Evolutionary conservation across 2,329 filamentous ascomycete genomes (phyloP).

Genomic region (Mycocentrospora acerina): DNA sequence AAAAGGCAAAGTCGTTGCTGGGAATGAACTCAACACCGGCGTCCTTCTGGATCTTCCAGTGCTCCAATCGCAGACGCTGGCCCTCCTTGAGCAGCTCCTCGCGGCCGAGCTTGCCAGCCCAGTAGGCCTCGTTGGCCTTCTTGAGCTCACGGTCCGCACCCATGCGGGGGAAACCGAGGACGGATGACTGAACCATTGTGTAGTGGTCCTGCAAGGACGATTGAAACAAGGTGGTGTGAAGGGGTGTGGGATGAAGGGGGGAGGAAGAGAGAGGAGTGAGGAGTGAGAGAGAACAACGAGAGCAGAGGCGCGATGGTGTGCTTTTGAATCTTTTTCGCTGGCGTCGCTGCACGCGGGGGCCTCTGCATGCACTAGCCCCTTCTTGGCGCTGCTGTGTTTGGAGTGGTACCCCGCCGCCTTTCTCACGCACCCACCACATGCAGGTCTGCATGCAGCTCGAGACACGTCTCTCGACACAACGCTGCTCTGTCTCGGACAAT

Average conservation of each 20-base stretch:
- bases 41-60: constrained; percentile 99
- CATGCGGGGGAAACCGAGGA: constrained; percentile 99
- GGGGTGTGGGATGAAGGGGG: constrained; percentile 7
- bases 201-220: constrained; percentile 15
- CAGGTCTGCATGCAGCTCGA: too few species aligned
- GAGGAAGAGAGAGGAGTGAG: constrained; percentile 13
- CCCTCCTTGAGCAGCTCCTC: constrained; percentile 89
- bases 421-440: too few species aligned
- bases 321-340: constrained; percentile 37
- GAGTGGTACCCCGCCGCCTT: too few species aligned
- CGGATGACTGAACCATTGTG: constrained; percentile 60
- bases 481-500: too few species aligned
- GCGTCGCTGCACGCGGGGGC: constrained; percentile 24
- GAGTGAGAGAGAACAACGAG: constrained; percentile 11
- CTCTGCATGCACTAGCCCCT: not conserved
- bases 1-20: constrained; percentile 99
- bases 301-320: constrained; percentile 34
- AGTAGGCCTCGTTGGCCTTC: constrained; percentile 99
- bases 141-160: constrained; percentile 98
- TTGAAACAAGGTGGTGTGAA: constrained; percentile 9
- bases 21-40: constrained; percentile 97
- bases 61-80: constrained; percentile 92
- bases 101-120: constrained; percentile 91
- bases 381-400: too few species aligned
- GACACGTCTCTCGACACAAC: too few species aligned